Base-by-base conservation (phyloP, 179 eudicot species). In the Amaranthus tricolor region DNA sequence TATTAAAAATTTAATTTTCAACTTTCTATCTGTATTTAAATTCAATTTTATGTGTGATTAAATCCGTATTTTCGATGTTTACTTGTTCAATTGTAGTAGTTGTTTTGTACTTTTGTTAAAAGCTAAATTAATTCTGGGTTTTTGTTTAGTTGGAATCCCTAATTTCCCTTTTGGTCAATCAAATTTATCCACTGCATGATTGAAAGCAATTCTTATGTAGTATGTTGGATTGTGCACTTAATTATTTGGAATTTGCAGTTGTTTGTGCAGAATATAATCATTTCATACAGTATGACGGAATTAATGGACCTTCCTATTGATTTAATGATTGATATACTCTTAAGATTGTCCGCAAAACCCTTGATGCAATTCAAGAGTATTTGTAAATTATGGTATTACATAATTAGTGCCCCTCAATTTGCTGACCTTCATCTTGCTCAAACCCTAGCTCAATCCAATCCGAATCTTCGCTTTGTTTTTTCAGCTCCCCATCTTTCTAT, bases 391-490 rank as follows among this genome's bases (percentile, higher is more conserved):
- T 80, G 79, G 79, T 63, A 62, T 43, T 66, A 71, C 6, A 1
- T 80, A 13, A 80, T 80, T 44, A 62, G 68, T 44, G 70, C 76
- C 63, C 63, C 73, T 50, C 43, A 66, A 21, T 80, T 80, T 71
- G 59, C 51, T 47, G 60, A 59, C 9, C 54, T 54, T 55, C 80
- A 80, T 72, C 75, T 80, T 76, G 77, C 66, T 60, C 77, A 76
- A 67, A 80, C 79, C 80, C 80, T 71, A 72, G 78, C 80, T 67
- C 80, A 76, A 71, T 47, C 65, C 6, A 76, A 80, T 74, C 69
- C 77, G 10, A 80, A 66, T 9, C 66, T 57, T 2, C 77, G 63
- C 5, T 76, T 80, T 47, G 65, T 80, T 11, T 80, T 71, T 20
- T 71, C 76, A 6, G 62, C 77, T 31, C 83, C 79, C 8, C 52